Base-by-base conservation (phyloP, 495 filamentous ascomycete species). In the Penicillium antarcticum region DNA sequence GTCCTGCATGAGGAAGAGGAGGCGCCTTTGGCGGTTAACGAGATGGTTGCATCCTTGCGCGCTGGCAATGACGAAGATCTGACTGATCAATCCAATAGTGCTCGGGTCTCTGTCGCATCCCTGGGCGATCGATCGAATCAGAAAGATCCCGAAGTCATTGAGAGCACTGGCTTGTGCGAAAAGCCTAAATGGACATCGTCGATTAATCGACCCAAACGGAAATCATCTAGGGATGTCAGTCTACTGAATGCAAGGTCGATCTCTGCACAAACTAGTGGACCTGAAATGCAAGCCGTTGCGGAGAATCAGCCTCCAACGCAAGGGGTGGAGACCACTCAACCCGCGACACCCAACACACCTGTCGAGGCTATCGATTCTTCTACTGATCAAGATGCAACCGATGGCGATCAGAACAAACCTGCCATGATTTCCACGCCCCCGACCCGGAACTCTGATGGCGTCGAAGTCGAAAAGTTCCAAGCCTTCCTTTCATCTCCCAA, bases 131-230 rank as follows among this genome's bases (percentile, higher is more conserved):
- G 36, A 32, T 40, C 48, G 19, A 42, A 56, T 38, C 47, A 34
- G 17, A 42, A 60, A 9, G 58, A 66, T 16, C 42, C 60, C 2
- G 66, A 75, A 48, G 50, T 70, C 4, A 68, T 75, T 38, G 72
- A 74, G 45, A 72, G 66, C 12, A 66, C 59, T 45, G 70, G 68
- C 26, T 66, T 60, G 53, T 57, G 58, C 23, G 69, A 71, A 42
- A 68, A 67, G 48, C 67, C 68, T 7, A 67, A 48, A 41, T 39
- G 63, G 49, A 57, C 61, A 19, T 62, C 66, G 42, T 42, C 56
- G 23, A 56, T 63, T 19, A 68, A 71, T 38, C 62, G 67, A 47
- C 71, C 71, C 13, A 67, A 57, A 51, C 60, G 66, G 24, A 69
- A 62, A 47, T 36, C 62, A n/a, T 70, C 62, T 53, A 67, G 48